Evolutionary conservation across 1,284 basidiomycete species (phyloP).

Genomic region (Austroboletus niveus): DNA sequence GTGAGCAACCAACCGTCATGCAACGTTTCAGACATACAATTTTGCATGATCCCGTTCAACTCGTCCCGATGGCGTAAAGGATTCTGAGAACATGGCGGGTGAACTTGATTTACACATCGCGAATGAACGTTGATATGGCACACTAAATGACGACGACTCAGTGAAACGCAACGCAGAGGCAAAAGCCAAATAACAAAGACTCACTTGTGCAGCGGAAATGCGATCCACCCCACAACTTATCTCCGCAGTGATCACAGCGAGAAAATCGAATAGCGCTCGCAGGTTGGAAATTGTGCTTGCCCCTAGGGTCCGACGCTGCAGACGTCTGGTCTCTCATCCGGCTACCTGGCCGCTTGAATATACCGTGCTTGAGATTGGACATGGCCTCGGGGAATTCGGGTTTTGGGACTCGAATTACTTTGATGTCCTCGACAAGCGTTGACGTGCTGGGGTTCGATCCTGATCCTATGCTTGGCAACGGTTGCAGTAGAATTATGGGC

Average conservation of each 20-base stretch:
- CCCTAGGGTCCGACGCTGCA: conserved; percentile 35
- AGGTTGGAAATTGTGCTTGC: conserved; percentile 87
- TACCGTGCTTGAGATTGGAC: conserved; percentile 43
- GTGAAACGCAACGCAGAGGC: not conserved
- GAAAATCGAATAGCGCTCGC: conserved; percentile 87
- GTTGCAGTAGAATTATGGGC: conserved; percentile 11
- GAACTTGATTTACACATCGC: conserved; percentile 64
- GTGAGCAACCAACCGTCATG: conserved; percentile 6
- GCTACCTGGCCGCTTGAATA: conserved; percentile 68
- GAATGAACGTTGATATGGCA: conserved; percentile 75
- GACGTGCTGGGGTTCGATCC: conserved; percentile 17
- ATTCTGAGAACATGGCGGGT: conserved; percentile 56
- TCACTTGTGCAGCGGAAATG: conserved; percentile 85
- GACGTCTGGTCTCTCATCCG: conserved; percentile 38
- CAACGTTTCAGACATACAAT: conserved; percentile 18
- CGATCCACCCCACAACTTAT: conserved; percentile 98
- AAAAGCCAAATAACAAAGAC: not conserved
- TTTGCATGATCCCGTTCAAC: conserved; percentile 20
- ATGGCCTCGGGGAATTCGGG: conserved; percentile 31
- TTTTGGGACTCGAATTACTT: conserved; percentile 20
- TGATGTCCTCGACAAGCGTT: conserved; percentile 31
- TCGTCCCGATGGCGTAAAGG: conserved; percentile 37
- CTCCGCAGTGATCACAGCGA: conserved; percentile 92
- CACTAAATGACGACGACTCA: conserved; percentile 37
- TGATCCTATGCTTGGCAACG: conserved; percentile 31